Evolutionary conservation across 2,329 filamentous ascomycete genomes (phyloP).

Genomic region (Epicoccum sorghinum): DNA sequence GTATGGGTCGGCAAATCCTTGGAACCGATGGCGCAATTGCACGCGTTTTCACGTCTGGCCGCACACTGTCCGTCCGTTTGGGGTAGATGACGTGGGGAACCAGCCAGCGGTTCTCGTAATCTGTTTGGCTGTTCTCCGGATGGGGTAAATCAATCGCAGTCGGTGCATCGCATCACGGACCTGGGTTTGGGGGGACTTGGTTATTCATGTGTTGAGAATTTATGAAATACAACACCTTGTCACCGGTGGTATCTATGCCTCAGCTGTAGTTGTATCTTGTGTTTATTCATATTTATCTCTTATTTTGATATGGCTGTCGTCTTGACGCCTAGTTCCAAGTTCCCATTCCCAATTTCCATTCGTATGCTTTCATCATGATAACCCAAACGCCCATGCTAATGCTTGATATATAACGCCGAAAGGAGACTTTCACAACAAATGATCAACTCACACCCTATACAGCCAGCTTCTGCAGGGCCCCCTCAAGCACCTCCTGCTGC

Average conservation of each 20-base stretch:
- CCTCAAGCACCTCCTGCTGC: slow-evolving; percentile 45
- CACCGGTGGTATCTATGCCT: slow-evolving; percentile 33
- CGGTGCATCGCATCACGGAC: neutral
- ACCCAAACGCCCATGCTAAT: slow-evolving; percentile 51
- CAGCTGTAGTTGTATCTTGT: slow-evolving; percentile 2
- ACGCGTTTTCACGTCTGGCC: slow-evolving; percentile 35
- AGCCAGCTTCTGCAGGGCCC: slow-evolving; percentile 38
- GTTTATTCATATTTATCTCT: neutral
- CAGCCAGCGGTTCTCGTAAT: neutral
- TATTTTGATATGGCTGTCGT: neutral
- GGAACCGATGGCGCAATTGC: slow-evolving; percentile 48
- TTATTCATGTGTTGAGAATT: neutral
- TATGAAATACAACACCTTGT: neutral
- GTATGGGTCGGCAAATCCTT: slow-evolving; percentile 42
- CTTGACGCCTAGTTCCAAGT: slow-evolving; percentile 6
- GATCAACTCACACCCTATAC: slow-evolving; percentile 12
- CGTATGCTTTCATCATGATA: slow-evolving; percentile 18
- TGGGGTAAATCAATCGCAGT: slow-evolving; percentile 7
- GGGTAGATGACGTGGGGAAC: slow-evolving; percentile 10
- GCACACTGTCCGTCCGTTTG: slow-evolving; percentile 1
- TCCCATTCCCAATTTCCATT: slow-evolving; percentile 6
- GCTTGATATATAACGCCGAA: slow-evolving; percentile 36
- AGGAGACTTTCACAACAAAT: slow-evolving; percentile 21
- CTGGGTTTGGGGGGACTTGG: no score
- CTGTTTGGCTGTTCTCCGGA: slow-evolving; percentile 12